Evolutionary conservation across 176 grass and related monocot species (phyloP), one percentile per base, ranked within the genome.

Genomic region (Otatea glauca): DNA sequence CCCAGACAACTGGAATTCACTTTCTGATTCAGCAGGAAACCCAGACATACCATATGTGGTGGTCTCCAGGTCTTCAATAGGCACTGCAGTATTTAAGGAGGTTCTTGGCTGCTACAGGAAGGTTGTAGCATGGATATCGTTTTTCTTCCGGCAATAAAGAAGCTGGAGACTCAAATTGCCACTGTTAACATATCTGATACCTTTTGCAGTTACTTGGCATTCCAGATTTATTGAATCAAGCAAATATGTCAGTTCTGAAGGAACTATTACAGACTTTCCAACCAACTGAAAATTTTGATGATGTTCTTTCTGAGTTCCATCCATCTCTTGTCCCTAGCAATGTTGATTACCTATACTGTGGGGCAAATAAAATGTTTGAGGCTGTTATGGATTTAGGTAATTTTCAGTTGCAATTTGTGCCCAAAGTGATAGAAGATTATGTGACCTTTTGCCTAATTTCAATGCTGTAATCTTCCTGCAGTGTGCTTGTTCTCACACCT

Each of bases 81-180:
- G 87, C 23, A 90, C 74, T 82, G 88, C 86, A 72, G 81, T 97
- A 71, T 91, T 89, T 79, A 89, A 84, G 86, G 95, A 97, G 85
- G 85, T 94, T 69, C 95, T 97, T 81, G 82, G 67, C 63, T 97
- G 95, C 90, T 97, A 91, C 72, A 97, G 85, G 75, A 97, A 94
- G 95, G 95, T 97, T 89, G 76, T 70, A 62, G 9, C 84, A 88
- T 86, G 56, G 7, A 82, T 85, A 48, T 59, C 34, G 20, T 7
- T 71, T 53, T 64, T 89, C 56, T 80, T 81, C 44, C 9, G n/a
- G 25, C 49, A 61, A 70, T 66, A 66, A 44, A 66, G 42, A 39
- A 68, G 23, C 51, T 68, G 4, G 16, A 70, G 65, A 32, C 8
- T 65, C 9, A 29, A 72, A 38, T 44, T 82, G 45, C 48, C 86